These are phyloP conservation scores for Verticillium nonalfalfae DNA, from an alignment of 2,329 filamentous ascomycete genomes.

Conservation along the genomic window DNA sequence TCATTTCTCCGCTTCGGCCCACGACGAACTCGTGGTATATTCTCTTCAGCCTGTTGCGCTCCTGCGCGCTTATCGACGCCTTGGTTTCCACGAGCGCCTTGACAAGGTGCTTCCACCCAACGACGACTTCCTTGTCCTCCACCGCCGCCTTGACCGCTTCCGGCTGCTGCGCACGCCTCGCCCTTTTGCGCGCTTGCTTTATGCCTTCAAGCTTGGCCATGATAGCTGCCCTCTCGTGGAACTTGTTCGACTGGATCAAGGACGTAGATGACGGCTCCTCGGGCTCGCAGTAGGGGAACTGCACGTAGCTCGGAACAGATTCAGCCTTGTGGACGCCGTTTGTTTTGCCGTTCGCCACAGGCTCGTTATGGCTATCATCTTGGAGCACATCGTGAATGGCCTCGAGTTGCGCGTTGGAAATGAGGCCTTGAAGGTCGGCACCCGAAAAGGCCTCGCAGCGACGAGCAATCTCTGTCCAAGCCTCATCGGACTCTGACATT, in stretches of 20 bases:
- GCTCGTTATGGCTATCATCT: constrained; percentile 34
- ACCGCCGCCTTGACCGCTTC: constrained; percentile 19
- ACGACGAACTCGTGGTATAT: constrained; percentile 94
- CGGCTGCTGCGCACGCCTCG: constrained; percentile 23
- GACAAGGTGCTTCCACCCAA: constrained; percentile 77
- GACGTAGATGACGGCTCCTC: constrained; percentile 17
- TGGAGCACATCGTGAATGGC: constrained; percentile 90
- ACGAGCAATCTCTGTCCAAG: constrained; percentile 66
- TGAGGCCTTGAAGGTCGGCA: constrained; percentile 87
- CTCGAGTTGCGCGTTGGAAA: constrained; percentile 95
- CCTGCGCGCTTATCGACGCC: constrained; percentile 74
- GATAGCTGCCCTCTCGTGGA: constrained; percentile 75
- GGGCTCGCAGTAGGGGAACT: constrained; percentile 69
- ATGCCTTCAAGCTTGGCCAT: constrained; percentile 76
- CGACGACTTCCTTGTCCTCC: constrained; percentile 64
- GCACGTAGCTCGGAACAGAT: constrained; percentile 56
- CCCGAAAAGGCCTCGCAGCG: constrained; percentile 88
- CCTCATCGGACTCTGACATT: constrained; percentile 48
- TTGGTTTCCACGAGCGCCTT: constrained; percentile 71
- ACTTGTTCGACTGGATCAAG: constrained; percentile 14
- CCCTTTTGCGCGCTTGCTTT: constrained; percentile 57
- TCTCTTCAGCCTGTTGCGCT: constrained; percentile 64
- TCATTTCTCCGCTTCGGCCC: constrained; percentile 91
- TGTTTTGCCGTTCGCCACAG: constrained; percentile 28
- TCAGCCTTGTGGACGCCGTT: constrained; percentile 16